Evolutionary conservation across 306 rosid genomes (phyloP).

Genomic region (Hippophae gyantsensis): DNA sequence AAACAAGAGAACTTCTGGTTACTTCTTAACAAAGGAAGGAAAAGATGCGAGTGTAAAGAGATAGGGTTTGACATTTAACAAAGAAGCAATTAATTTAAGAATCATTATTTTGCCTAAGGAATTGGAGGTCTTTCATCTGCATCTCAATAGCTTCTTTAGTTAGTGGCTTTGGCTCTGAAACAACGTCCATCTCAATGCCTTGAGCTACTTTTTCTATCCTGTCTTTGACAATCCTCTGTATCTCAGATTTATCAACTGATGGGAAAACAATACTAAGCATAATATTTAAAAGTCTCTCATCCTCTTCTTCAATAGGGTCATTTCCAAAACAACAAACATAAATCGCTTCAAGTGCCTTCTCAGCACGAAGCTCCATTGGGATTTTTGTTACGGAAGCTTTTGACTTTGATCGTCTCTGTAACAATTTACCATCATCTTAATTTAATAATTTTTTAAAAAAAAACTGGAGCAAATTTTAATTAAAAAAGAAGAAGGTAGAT

Average conservation of each 20-base stretch:
- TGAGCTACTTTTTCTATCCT: constrained; percentile 36
- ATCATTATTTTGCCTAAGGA: constrained; percentile 63
- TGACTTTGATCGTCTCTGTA: constrained; percentile 56
- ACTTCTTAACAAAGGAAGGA: no score
- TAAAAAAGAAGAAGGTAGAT: background rate
- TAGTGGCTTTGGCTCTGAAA: constrained; percentile 38
- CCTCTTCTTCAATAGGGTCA: no score
- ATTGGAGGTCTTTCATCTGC: constrained; percentile 93
- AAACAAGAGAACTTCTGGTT: no score
- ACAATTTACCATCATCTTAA: background rate
- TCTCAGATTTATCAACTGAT: no score
- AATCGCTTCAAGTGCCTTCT: background rate
- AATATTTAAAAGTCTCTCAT: no score
- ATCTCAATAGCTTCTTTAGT: constrained; percentile 72
- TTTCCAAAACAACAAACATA: no score
- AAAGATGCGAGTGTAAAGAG: no score
- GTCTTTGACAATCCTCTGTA: no score
- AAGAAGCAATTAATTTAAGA: constrained; percentile 8
- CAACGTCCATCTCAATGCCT: constrained; percentile 34
- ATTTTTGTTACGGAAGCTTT: constrained; percentile 39
- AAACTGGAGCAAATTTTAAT: no score
- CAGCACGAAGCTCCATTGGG: constrained; percentile 67
- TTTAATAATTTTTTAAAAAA: no score
- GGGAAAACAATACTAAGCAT: no score
- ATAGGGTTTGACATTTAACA: no score